Evolutionary conservation across 257 asterid species (phyloP).

Genomic region (Lavandula angustifolia): DNA sequence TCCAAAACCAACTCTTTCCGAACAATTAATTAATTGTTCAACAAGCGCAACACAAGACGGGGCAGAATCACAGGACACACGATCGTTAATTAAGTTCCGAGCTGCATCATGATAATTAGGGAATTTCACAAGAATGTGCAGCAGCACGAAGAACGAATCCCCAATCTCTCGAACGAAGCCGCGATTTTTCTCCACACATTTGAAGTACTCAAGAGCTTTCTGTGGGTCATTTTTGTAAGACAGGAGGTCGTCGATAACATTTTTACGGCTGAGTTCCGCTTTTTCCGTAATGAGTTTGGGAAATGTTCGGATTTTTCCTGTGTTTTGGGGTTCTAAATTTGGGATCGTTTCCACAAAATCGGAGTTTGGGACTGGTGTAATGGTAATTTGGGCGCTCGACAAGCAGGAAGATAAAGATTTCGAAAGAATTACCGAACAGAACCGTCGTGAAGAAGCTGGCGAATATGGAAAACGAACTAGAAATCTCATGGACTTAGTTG

Average conservation of each 20-base stretch:
- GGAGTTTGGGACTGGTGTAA: constrained; percentile 3
- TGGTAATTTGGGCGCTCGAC: constrained; percentile 8
- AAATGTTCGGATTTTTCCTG: constrained; percentile 30
- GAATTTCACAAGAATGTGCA: constrained; percentile 68
- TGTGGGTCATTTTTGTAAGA: constrained; percentile 53
- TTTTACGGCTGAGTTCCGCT: constrained; percentile 27
- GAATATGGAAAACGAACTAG: constrained; percentile 21
- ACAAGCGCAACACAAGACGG: constrained; percentile 45
- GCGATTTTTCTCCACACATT: constrained; percentile 39
- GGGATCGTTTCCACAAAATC: constrained; percentile 20
- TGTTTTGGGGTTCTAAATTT: constrained; percentile 20
- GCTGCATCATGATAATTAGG: constrained; percentile 39
- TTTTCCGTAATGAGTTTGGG: constrained; percentile 29
- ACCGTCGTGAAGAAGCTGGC: constrained; percentile 25
- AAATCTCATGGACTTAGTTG: constrained; percentile 27
- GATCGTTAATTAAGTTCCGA: constrained; percentile 42
- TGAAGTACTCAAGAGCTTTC: constrained; percentile 57
- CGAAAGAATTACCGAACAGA: constrained; percentile 8
- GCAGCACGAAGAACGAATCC: constrained; percentile 62
- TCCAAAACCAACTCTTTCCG: constrained; percentile 51
- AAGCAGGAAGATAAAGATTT: constrained; percentile 26
- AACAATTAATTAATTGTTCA: constrained; percentile 45
- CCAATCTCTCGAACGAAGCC: constrained; percentile 48
- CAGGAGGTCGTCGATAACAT: constrained; percentile 50
- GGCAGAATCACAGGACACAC: constrained; percentile 46